Conservation (phyloP, 2,329 filamentous ascomycete genomes). For the Plenodomus tracheiphilus region DNA sequence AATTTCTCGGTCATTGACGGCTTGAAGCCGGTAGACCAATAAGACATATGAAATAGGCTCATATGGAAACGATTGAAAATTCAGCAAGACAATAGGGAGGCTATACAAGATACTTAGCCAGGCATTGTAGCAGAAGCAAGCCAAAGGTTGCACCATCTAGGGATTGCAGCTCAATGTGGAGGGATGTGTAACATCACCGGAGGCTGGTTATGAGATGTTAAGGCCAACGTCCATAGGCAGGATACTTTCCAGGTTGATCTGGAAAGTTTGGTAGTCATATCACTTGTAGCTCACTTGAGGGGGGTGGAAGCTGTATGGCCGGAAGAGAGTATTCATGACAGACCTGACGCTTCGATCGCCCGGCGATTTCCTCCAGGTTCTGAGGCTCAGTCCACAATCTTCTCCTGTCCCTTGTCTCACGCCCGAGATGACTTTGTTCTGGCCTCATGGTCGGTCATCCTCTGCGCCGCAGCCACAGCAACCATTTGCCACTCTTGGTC, state of each 20-base stretch:
- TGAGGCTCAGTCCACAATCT: background rate
- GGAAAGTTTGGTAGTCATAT: background rate
- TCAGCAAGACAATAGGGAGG: constrained; percentile 5
- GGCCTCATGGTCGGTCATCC: background rate
- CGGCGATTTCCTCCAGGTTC: background rate
- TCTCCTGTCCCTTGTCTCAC: background rate
- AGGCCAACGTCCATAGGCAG: background rate
- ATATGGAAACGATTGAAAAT: background rate
- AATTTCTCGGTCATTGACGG: background rate
- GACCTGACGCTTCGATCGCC: background rate
- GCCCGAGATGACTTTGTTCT: background rate
- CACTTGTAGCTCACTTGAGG: background rate
- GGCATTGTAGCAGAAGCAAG: constrained; percentile 3
- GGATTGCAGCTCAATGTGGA: background rate
- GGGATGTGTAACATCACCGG: background rate
- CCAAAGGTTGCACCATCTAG: constrained; percentile 6
- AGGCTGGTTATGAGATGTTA: background rate
- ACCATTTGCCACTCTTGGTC: background rate
- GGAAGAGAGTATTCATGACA: background rate
- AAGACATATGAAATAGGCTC: constrained; percentile 1
- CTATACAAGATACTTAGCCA: constrained; percentile 3
- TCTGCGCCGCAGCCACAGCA: background rate
- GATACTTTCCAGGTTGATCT: background rate
- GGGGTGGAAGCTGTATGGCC: background rate
- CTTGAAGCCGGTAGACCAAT: constrained; percentile 10